A percentile compares a stretch with the other conserved stretches of the same genome.
Conservation (phyloP, 805 yeast species). For the Candida methanosorbosa region DNA sequence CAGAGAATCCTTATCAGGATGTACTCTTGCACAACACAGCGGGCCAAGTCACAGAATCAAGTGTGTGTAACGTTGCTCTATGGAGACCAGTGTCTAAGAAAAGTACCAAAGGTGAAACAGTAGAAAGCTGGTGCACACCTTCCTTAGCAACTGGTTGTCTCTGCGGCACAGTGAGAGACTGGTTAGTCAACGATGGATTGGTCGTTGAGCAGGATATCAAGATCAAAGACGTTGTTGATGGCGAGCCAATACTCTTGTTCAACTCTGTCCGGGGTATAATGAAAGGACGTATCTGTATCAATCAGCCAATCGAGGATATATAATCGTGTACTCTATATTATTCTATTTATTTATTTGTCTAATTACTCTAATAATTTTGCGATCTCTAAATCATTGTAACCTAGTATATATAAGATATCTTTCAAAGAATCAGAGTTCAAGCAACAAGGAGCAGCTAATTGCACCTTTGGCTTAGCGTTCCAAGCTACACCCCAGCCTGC, state of each 20-base stretch:
- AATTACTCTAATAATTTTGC: conserved; percentile 12
- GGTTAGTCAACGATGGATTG: conserved; percentile 43
- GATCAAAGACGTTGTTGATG: conserved; percentile 40
- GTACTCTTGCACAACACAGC: conserved; percentile 61
- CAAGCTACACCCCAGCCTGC: conserved; percentile 97
- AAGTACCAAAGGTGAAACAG: conserved; percentile 17
- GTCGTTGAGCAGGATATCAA: conserved; percentile 46
- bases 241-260: conserved; percentile 64
- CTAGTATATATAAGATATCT: conserved; percentile 77
- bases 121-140: conserved; percentile 73
- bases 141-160: conserved; percentile 70
- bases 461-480: conserved; percentile 95
- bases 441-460: conserved; percentile 69
- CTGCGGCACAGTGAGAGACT: conserved; percentile 73
- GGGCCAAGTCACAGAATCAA: conserved; percentile 66
- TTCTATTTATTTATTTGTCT: neutral
- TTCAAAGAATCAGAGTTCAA: conserved; percentile 65
- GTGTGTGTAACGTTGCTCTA: conserved; percentile 75
- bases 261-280: conserved; percentile 82
- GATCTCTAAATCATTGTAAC: conserved; percentile 55
- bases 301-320: conserved; percentile 1
- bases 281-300: conserved; percentile 32
- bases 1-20: conserved; percentile 34
- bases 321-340: neutral
- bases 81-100: conserved; percentile 22